Evolutionary conservation across 2,329 filamentous ascomycete species (phyloP).

Genomic region (Colletotrichum camelliae): DNA sequence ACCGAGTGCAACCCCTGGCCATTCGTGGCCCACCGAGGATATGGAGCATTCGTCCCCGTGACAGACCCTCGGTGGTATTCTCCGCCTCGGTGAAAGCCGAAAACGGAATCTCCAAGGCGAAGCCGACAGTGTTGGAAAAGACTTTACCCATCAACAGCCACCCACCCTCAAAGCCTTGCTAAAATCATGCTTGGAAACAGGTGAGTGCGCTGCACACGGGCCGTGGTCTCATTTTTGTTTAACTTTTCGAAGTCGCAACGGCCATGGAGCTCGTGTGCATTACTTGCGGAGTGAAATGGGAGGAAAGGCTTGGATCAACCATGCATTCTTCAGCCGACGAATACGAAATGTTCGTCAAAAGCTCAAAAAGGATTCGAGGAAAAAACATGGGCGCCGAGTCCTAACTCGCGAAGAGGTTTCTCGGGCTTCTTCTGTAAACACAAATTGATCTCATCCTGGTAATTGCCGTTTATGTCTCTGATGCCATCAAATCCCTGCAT

Average conservation of each 20-base stretch:
- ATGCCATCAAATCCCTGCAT: not conserved
- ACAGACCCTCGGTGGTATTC: not conserved
- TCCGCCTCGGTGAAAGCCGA: not conserved
- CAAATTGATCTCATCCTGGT: not conserved
- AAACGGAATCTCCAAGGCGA: not conserved
- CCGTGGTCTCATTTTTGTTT: no score
- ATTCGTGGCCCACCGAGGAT: not conserved
- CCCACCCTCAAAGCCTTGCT: not conserved
- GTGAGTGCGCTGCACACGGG: no score
- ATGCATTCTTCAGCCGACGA: not conserved
- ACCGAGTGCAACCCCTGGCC: not conserved
- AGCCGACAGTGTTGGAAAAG: fast-evolving
- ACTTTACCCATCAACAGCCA: not conserved
- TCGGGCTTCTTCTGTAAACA: not conserved
- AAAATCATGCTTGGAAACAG: no score
- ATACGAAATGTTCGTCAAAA: not conserved
- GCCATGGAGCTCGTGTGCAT: no score
- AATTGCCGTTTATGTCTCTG: not conserved
- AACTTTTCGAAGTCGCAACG: no score
- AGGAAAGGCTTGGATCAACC: no score
- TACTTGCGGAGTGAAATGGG: no score
- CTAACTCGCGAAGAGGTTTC: not conserved
- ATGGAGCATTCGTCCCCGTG: not conserved
- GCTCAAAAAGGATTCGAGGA: not conserved
- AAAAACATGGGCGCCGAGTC: not conserved